phyloP scores from a whole-genome alignment of 2,329 filamentous ascomycete genomes.

The Scedosporium boydii region DNA sequence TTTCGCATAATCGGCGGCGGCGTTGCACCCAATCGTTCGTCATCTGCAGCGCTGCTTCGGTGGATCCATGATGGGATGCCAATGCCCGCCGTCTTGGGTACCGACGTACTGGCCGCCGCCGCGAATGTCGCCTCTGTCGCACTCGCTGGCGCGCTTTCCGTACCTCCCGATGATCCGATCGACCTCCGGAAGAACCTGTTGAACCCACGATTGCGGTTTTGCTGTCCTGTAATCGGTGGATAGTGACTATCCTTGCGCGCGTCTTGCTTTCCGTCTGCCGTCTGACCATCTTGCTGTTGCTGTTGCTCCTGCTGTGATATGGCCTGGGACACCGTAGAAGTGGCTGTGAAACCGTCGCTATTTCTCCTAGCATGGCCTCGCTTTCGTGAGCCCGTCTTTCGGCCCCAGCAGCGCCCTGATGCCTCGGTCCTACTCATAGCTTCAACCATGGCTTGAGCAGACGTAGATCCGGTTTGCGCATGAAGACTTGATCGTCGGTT shows the following conservation, averaged over 20 bases:
- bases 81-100: constrained; percentile 16
- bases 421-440: constrained; percentile 7
- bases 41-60: constrained; percentile 24
- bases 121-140: constrained; percentile 6
- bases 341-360: constrained; percentile 5
- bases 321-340: constrained; percentile 2
- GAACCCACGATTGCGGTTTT: constrained; percentile 33
- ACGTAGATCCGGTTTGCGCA: constrained; percentile 29
- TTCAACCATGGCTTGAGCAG: constrained; percentile 10
- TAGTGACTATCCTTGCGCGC: constrained; percentile 30
- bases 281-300: constrained; percentile 8
- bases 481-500: constrained; percentile 44
- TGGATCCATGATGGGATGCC: constrained; percentile 31
- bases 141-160: constrained; percentile 12
- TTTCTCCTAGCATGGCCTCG: constrained; percentile 4
- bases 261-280: constrained; percentile 10
- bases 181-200: constrained; percentile 44
- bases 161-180: constrained; percentile 18
- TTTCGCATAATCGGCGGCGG: constrained; percentile 47
- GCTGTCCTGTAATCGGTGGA: constrained; percentile 38
- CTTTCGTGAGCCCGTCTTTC: constrained; percentile 7
- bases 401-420: constrained; percentile 4
- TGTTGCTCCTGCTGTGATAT: constrained; percentile 10
- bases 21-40: constrained; percentile 39
- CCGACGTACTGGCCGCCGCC: constrained; percentile 7